Base-by-base conservation (phyloP, 352 stramenopile species). In the Pythium angustatum region DNA sequence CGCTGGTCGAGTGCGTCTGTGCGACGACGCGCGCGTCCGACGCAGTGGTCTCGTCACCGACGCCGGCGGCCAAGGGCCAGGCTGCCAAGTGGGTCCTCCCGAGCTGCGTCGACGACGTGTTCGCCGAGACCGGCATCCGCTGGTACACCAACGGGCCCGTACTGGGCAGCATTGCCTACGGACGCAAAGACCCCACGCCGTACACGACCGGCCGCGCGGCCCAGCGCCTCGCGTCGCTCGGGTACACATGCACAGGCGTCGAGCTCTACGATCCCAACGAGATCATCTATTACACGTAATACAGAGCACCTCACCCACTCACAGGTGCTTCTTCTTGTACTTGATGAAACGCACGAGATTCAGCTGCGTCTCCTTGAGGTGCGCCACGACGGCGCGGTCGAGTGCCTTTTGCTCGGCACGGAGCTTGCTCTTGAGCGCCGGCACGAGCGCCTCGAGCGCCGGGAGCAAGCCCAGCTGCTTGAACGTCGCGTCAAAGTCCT, bases 301-400 rank as follows among this genome's bases (percentile, higher is more conserved):
- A n/a, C n/a, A n/a, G n/a, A n/a, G n/a, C n/a, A n/a, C n/a, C n/a
- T n/a, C n/a, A n/a, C n/a, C n/a, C 3, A 14, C 14, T 56, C 10
- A 90, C 75, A 91, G 52, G 59, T 92, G 82, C 68, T 85, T 89
- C 77, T 94, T 94, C 79, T 96, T 96, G 82, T 96, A 96, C 82
- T 96, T 96, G 73, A 96, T 89, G 64, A 96, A 96, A 43, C 87
- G 85, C 54, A 84, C 67, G 64, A 96, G 78, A 75, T 96, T 96
- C 49, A 94, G 64, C 8, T 85, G 83, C 28, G 86, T 93, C 70
- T 96, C 87, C 71, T 94, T 94, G 36, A 94, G 69, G 69, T 96
- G 87, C 0, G 84, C 84, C 26, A 91, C 76, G 10, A 96, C 68
- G 27, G 79, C 84, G 44, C 87, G 85, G 58, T 96, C 87, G 61